Evolutionary conservation across 2,329 filamentous ascomycete genomes (phyloP).

Genomic region (Orbilia brochopaga): DNA sequence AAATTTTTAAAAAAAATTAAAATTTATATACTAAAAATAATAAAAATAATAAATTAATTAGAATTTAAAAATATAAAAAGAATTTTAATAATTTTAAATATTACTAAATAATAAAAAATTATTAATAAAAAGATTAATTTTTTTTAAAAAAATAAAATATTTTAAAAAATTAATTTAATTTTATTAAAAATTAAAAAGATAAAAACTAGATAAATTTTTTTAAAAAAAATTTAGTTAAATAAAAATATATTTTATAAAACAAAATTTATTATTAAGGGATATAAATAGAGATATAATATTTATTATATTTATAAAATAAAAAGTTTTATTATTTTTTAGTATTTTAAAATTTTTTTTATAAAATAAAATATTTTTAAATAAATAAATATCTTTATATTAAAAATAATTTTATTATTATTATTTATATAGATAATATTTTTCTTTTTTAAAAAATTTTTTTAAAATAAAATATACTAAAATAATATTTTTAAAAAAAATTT

Average conservation of each 20-base stretch:
- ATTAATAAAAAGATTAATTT: conserved; percentile 20
- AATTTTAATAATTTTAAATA: background rate
- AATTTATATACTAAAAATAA: background rate
- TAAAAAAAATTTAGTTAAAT: conserved; percentile 17
- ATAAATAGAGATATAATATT: conserved; percentile 16
- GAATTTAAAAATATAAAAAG: conserved; percentile 3
- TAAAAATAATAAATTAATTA: background rate
- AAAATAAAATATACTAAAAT: conserved; percentile 15
- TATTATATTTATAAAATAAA: background rate
- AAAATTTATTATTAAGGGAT: conserved; percentile 13
- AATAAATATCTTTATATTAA: background rate
- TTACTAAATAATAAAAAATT: conserved; percentile 11
- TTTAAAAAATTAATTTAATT: conserved; percentile 12
- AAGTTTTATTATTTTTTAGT: conserved; percentile 8
- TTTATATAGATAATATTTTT: conserved; percentile 3
- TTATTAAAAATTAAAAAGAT: background rate
- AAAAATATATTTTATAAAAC: conserved; percentile 17
- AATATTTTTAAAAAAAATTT: conserved; percentile 16
- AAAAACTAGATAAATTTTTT: conserved; percentile 2
- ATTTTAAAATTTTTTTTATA: background rate
- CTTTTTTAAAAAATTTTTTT: conserved; percentile 9
- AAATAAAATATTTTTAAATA: conserved; percentile 8
- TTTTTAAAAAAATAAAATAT: conserved; percentile 19
- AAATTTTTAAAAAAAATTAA: background rate
- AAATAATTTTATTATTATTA: background rate